phyloP scores from a whole-genome alignment of 2,329 filamentous ascomycete genomes.

The Herpotrichia juniperi region DNA sequence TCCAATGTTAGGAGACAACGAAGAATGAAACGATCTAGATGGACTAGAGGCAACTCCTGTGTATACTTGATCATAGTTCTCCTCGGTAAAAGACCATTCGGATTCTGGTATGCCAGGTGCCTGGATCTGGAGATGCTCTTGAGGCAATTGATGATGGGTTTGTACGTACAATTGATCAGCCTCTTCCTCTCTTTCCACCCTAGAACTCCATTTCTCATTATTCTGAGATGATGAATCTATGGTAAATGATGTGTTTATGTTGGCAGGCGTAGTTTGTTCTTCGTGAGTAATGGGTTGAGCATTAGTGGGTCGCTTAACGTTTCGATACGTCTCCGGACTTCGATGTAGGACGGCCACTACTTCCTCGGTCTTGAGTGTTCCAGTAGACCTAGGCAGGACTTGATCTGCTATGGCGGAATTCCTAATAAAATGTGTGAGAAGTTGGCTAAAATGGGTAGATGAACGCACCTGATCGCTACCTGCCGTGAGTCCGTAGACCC shows the following conservation, averaged over 20 bases:
- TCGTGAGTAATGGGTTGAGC: not conserved
- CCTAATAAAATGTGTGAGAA: not conserved
- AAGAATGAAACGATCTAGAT: not conserved
- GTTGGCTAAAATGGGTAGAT: not conserved
- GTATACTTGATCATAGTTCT: not conserved
- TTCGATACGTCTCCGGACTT: not conserved
- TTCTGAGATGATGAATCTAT: not conserved
- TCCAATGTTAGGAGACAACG: not conserved
- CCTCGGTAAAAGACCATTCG: not conserved
- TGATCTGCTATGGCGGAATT: not conserved
- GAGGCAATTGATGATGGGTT: not conserved
- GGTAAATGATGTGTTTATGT: not conserved
- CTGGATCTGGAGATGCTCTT: not conserved
- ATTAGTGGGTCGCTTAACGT: too few species aligned
- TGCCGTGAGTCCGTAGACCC: not conserved
- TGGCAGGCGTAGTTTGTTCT: not conserved
- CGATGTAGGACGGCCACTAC: not conserved
- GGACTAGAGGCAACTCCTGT: not conserved
- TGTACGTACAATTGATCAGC: not conserved
- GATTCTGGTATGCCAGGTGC: not conserved
- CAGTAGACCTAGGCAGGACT: not conserved
- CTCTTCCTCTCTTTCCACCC: too few species aligned
- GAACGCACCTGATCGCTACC: not conserved
- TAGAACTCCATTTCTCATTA: not conserved
- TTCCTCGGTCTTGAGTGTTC: not conserved